These are phyloP conservation scores for Aspergillus fischeri DNA, from an alignment of 2,329 filamentous ascomycete species.

Conservation along the genomic window DNA sequence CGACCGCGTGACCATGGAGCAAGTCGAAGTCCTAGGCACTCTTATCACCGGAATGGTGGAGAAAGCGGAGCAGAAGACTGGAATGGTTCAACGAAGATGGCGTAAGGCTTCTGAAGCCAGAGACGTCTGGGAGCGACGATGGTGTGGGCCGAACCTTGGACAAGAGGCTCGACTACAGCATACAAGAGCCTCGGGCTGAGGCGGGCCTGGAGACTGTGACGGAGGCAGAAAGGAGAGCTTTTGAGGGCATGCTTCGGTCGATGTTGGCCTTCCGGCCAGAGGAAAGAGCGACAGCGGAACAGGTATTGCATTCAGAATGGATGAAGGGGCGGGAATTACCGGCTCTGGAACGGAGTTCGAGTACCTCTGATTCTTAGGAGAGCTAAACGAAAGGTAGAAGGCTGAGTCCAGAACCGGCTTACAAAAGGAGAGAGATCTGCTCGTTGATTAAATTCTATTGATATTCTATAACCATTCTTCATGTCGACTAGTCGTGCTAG, in stretches of 20 bases:
- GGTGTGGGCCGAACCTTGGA: constrained; percentile 10
- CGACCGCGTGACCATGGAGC: constrained; percentile 24
- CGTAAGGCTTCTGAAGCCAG: constrained; percentile 2
- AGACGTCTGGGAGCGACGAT: constrained; percentile 2
- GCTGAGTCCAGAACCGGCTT: too few species aligned
- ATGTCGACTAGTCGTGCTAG: not conserved
- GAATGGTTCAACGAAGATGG: constrained; percentile 22
- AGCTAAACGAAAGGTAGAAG: too few species aligned
- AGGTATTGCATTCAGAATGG: constrained; percentile 23
- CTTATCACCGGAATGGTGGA: constrained; percentile 25
- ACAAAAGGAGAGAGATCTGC: too few species aligned
- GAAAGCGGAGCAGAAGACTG: constrained; percentile 16
- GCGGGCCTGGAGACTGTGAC: constrained; percentile 11
- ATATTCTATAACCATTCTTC: too few species aligned
- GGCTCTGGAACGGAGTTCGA: constrained; percentile 8
- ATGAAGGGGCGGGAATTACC: constrained; percentile 20
- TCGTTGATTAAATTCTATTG: too few species aligned
- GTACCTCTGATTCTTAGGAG: not conserved
- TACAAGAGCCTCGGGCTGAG: constrained; percentile 25
- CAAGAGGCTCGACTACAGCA: constrained; percentile 12
- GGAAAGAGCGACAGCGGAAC: constrained; percentile 17
- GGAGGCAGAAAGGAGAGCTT: constrained; percentile 18
- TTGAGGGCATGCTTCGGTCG: constrained; percentile 19
- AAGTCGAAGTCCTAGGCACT: constrained; percentile 24
- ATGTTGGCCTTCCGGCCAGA: constrained; percentile 21